A percentile compares a stretch with the other conserved stretches of the same genome.
These are phyloP conservation scores for Plasmodium relictum DNA, from an alignment of 169 alveolate species.

Conservation along the genomic window DNA sequence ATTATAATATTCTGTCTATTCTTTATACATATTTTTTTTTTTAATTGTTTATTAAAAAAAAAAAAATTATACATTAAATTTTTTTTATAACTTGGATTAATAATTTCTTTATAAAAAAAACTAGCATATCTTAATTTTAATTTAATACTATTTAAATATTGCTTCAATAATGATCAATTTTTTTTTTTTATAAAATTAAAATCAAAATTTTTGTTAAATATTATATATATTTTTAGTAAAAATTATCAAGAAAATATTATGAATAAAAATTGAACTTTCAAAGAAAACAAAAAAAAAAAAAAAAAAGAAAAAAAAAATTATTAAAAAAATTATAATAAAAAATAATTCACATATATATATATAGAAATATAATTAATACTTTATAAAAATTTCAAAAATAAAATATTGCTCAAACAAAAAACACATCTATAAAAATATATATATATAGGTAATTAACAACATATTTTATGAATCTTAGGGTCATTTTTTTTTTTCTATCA, in stretches of 20 bases:
- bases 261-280: constrained; percentile 14
- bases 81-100: too few species aligned
- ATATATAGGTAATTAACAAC: background rate
- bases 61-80: too few species aligned
- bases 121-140: background rate
- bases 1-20: background rate
- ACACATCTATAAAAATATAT: background rate
- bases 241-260: background rate
- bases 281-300: constrained; percentile 1
- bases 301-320: background rate
- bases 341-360: too few species aligned
- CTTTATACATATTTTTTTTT: background rate
- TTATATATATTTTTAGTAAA: background rate
- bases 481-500: too few species aligned
- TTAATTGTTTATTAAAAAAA: too few species aligned
- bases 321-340: background rate
- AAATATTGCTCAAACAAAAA: background rate
- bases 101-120: too few species aligned
- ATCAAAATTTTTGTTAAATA: background rate
- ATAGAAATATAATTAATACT: too few species aligned
- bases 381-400: too few species aligned
- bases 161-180: background rate
- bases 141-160: background rate
- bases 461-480: too few species aligned
- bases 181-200: background rate